These are phyloP conservation scores for Quercus gilva DNA, from an alignment of 306 rosid genomes.

Conservation along the genomic window DNA sequence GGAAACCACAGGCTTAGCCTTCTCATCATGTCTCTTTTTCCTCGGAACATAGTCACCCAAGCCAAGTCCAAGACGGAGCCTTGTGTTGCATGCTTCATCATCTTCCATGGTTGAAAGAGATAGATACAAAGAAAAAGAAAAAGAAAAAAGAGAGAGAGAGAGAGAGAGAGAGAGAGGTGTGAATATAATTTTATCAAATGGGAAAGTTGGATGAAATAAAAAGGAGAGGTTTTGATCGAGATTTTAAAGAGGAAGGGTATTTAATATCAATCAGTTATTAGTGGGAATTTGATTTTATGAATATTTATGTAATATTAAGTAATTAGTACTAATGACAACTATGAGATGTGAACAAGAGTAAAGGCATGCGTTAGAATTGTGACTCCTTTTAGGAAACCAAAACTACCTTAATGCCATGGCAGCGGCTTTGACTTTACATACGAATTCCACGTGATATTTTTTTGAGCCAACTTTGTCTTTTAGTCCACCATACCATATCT, in stretches of 20 bases:
- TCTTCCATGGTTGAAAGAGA: conserved; percentile 44
- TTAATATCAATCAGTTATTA: conserved; percentile 39
- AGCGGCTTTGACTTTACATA: conserved; percentile 24
- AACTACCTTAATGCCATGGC: conserved; percentile 26
- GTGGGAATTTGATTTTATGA: conserved; percentile 19
- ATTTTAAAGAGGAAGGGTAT: conserved; percentile 22
- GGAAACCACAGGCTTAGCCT: conserved; percentile 19
- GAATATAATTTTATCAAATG: conserved; percentile 28
- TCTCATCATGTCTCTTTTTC: conserved; percentile 12
- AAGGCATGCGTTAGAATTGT: conserved; percentile 46
- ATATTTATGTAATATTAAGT: neutral
- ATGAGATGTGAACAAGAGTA: conserved; percentile 5
- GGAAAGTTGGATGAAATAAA: conserved; percentile 34
- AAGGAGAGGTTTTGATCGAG: conserved; percentile 35
- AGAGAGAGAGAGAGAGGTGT: conserved; percentile 9
- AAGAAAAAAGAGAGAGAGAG: neutral
- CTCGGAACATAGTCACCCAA: conserved; percentile 35
- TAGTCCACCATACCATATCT: conserved; percentile 10
- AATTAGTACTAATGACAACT: conserved; percentile 10
- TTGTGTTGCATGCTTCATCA: conserved; percentile 45
- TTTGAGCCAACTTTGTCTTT: neutral
- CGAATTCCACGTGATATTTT: neutral
- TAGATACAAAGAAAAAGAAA: neutral
- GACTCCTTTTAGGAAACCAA: conserved; percentile 50
- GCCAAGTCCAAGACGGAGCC: conserved; percentile 60